Evolutionary conservation across 345 rosid species (phyloP).

Genomic region (Barbarea vulgaris): DNA sequence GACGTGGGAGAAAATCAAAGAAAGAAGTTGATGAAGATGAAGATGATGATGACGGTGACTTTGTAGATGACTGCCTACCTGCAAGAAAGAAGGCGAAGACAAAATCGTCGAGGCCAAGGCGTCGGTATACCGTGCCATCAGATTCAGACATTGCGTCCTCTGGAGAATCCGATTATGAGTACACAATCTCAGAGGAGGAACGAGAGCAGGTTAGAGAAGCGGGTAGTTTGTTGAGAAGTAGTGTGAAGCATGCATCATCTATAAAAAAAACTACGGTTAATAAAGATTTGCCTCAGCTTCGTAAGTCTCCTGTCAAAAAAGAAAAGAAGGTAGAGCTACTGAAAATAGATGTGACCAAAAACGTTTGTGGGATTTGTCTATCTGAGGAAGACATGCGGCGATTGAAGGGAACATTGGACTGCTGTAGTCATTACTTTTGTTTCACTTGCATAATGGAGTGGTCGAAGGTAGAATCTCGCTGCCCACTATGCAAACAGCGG

Average conservation of each 20-base stretch:
- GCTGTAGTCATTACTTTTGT: constrained; percentile 95
- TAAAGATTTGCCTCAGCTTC: constrained; percentile 47
- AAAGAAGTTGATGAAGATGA: constrained; percentile 46
- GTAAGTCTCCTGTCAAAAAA: constrained; percentile 53
- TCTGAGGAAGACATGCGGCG: constrained; percentile 89
- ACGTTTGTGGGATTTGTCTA: constrained; percentile 90
- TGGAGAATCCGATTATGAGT: constrained; percentile 72
- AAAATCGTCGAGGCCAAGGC: constrained; percentile 48
- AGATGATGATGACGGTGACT: constrained; percentile 50
- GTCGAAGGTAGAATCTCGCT: constrained; percentile 98
- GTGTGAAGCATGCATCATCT: constrained; percentile 58
- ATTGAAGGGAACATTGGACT: constrained; percentile 76
- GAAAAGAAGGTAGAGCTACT: constrained; percentile 78
- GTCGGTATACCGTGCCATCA: constrained; percentile 51
- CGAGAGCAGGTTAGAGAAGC: constrained; percentile 91
- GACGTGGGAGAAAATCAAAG: constrained; percentile 50
- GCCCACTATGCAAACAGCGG: constrained; percentile 96
- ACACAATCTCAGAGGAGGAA: constrained; percentile 94
- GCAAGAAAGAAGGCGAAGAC: constrained; percentile 51
- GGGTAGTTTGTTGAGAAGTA: constrained; percentile 46
- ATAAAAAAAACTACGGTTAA: constrained; percentile 48
- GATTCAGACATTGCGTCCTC: constrained; percentile 72
- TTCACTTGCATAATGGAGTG: constrained; percentile 96
- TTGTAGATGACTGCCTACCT: constrained; percentile 45
- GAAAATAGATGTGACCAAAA: constrained; percentile 55